Evolutionary conservation across 2,329 filamentous ascomycete species (phyloP).

Genomic region (Furcasterigmium sp.): DNA sequence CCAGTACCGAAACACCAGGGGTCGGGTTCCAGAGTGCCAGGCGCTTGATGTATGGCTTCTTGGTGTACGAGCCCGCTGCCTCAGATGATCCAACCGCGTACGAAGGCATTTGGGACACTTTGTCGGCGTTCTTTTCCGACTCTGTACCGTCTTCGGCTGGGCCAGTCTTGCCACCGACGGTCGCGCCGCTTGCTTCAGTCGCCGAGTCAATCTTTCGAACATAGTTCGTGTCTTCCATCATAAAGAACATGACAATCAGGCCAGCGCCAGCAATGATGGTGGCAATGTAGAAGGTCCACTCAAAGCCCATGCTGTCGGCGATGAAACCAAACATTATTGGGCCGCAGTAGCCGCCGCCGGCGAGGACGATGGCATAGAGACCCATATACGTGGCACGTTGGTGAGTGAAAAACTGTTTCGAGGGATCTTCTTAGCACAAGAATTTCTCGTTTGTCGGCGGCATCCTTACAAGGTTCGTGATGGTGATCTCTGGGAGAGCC

Average conservation of each 20-base stretch:
- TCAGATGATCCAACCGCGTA: too few relatives aligned
- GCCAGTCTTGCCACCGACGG: constrained; percentile 1
- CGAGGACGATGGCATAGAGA: constrained; percentile 32
- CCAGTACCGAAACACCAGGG: constrained; percentile 22
- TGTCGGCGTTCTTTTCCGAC: too few relatives aligned
- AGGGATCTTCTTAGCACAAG: not conserved
- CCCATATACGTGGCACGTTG: constrained; percentile 37
- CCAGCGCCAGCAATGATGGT: constrained; percentile 29
- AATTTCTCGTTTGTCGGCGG: too few relatives aligned
- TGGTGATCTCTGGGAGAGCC: constrained; percentile 37
- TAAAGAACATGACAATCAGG: constrained; percentile 41
- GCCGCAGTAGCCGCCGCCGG: constrained; percentile 36
- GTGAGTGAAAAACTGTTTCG: constrained; percentile 29
- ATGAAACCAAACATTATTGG: constrained; percentile 40
- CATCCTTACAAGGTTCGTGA: constrained; percentile 30
- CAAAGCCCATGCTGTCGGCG: constrained; percentile 32
- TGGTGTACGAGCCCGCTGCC: too few relatives aligned
- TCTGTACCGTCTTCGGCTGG: constrained; percentile 11
- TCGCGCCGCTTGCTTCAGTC: constrained; percentile 3
- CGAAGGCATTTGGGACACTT: too few relatives aligned
- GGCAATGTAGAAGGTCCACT: constrained; percentile 38
- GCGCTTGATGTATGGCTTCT: constrained; percentile 36
- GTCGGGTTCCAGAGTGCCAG: constrained; percentile 34
- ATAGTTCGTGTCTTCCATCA: constrained; percentile 57
- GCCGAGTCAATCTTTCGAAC: constrained; percentile 19